phyloP scores from a whole-genome alignment of 352 stramenopile genomes.

The Halophytophthora batemanensis region DNA sequence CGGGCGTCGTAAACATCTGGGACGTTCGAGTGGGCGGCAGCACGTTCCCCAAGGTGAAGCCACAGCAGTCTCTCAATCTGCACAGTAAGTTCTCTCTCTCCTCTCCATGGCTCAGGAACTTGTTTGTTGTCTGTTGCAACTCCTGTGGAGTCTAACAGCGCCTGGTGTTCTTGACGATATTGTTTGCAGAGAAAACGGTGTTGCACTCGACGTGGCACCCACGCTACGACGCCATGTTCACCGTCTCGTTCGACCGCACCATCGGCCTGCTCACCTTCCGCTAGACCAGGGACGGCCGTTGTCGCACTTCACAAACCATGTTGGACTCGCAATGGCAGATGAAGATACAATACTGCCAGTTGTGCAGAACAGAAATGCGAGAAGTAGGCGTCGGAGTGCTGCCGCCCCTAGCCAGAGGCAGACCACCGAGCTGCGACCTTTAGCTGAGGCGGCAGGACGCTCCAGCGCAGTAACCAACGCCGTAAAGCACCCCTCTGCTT shows the following conservation, averaged over 20 bases:
- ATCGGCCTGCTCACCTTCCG: conserved; percentile 77
- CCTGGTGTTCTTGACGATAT: conserved; percentile 11
- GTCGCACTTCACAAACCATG: not conserved
- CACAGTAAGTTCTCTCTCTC: conserved; percentile 57
- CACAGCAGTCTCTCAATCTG: conserved; percentile 69
- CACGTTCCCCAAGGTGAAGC: conserved; percentile 49
- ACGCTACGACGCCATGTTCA: conserved; percentile 83
- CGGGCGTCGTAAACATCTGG: conserved; percentile 69
- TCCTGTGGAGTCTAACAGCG: conserved; percentile 2
- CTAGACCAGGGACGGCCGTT: conserved; percentile 12
- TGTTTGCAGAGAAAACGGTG: conserved; percentile 71
- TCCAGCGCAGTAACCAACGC: too few relatives aligned
- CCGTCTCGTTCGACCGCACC: conserved; percentile 76
- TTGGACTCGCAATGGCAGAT: not conserved
- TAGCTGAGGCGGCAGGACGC: too few relatives aligned
- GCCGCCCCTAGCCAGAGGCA: too few relatives aligned
- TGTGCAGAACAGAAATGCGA: too few relatives aligned
- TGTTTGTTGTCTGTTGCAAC: not conserved
- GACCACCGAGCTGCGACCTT: too few relatives aligned
- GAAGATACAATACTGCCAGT: too few relatives aligned
- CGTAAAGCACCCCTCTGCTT: too few relatives aligned
- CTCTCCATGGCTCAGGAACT: not conserved
- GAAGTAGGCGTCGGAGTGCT: too few relatives aligned
- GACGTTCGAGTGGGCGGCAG: conserved; percentile 68
- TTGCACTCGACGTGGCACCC: conserved; percentile 85